phyloP scores from a whole-genome alignment of 257 asterid species.

The Nicotiana paniculata region DNA sequence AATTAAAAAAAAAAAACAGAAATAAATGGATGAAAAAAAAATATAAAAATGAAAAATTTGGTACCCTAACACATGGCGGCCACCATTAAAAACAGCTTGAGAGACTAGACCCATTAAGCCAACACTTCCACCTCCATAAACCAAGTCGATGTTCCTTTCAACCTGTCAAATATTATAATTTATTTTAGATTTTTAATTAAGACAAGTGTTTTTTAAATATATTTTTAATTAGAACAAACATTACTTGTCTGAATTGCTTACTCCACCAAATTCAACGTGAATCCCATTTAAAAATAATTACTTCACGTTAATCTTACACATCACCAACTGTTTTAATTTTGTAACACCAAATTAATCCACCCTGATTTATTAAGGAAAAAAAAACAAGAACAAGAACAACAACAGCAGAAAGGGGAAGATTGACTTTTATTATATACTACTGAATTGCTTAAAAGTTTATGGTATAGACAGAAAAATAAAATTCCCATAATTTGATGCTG shows the following conservation, averaged over 20 bases:
- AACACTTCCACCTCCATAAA: constrained; percentile 77
- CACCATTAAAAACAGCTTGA: constrained; percentile 71
- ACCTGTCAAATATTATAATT: constrained; percentile 40
- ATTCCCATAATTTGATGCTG: no score
- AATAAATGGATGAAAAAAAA: neutral
- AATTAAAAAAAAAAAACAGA: neutral
- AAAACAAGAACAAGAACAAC: no score
- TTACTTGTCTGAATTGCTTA: constrained; percentile 22
- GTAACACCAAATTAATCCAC: neutral
- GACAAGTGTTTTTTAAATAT: neutral
- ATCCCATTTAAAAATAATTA: constrained; percentile 5
- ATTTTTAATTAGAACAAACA: neutral
- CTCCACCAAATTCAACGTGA: constrained; percentile 18
- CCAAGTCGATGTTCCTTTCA: constrained; percentile 83
- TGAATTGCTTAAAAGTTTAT: no score
- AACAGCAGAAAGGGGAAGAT: no score
- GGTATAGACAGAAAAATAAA: no score
- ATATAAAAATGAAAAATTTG: neutral
- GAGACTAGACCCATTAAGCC: constrained; percentile 79
- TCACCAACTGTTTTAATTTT: neutral
- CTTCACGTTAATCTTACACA: constrained; percentile 25
- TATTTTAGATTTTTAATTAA: neutral
- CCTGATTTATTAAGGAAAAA: neutral
- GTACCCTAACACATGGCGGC: constrained; percentile 91
- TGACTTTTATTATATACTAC: no score